Evolutionary conservation across 768 basidiomycete species (phyloP).

Genomic region (Collybiopsis confluens): DNA sequence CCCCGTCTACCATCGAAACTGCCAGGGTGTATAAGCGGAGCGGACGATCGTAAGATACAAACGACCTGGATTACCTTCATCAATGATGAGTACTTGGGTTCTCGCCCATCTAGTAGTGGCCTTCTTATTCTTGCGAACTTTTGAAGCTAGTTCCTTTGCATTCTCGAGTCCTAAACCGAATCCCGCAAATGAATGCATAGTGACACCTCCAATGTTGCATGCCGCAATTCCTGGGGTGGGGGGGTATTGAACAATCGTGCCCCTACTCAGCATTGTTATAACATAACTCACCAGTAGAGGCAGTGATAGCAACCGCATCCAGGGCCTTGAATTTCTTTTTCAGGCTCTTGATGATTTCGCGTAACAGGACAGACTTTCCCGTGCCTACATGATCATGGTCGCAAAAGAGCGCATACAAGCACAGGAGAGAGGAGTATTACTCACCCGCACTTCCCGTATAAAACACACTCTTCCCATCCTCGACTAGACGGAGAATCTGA

Average conservation of each 20-base stretch:
- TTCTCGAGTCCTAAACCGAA: conserved; percentile 78
- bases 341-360: conserved; percentile 83
- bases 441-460: conserved; percentile 97
- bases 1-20: conserved; percentile 99
- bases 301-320: conserved; percentile 89
- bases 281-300: conserved; percentile 70
- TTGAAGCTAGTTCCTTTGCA: conserved; percentile 56
- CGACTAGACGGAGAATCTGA: conserved; percentile 75
- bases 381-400: conserved; percentile 57
- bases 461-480: conserved; percentile 73
- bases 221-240: conserved; percentile 85
- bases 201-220: conserved; percentile 95
- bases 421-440: conserved; percentile 17
- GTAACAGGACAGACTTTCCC: conserved; percentile 91
- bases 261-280: too few relatives aligned
- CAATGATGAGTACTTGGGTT: conserved; percentile 80
- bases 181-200: conserved; percentile 94
- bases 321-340: conserved; percentile 49
- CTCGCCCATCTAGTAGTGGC: conserved; percentile 74
- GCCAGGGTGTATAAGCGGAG: background rate
- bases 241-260: too few relatives aligned
- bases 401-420: conserved; percentile 12
- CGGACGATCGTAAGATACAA: background rate
- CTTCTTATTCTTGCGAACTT: conserved; percentile 81
- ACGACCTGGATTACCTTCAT: conserved; percentile 53